Base-by-base conservation (phyloP, 768 basidiomycete genomes). In the Mycena galericulata region DNA sequence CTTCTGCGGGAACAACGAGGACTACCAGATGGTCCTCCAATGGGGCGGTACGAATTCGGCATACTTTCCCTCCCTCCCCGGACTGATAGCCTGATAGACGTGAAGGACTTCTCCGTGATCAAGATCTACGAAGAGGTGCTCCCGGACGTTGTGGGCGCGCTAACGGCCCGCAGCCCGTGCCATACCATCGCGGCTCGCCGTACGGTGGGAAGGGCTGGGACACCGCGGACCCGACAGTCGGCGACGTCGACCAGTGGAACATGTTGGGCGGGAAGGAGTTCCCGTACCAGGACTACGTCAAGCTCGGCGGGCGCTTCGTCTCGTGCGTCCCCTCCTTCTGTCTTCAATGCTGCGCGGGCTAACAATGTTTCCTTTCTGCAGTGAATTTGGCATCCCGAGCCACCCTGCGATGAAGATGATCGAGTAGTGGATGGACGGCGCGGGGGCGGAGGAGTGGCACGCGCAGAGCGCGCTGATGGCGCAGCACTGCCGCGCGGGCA, bases 181-280 rank as follows among this genome's bases (percentile, higher is more conserved):
- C 89, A 51, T 96, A 97, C 79, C 93, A 93, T 78, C 90, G 93
- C 47, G 89, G 92, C 12, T 94, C 92, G 3, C 95, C 96, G 0
- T 97, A 95, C 76, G 94, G 94, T 34, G 90, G 90, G 0, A 85
- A 87, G 64, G 92, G 91, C 3, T 90, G 91, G 80, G 82, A 85
- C 49, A 91, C 92, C 0, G 82, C 83, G 0, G 95, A 97, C 78
- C 85, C 86, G 56, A 92, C 89, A 0, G 82, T 93, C 34, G 96
- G 96, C 0, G 96, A 98, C 77, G 83, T 96, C 14, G 95, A 96
- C 74, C 94, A 96, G 73, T 96, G 87, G 88, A 85, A 90, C 70
- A 80, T 92, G 20, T 91, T 89, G 87, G 87, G 85, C 26, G 87
- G 87, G 1, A 81, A 84, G 38, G 89, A 91, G 70, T 80, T 86